phyloP scores from a whole-genome alignment of 2,329 filamentous ascomycete species.

The Aspergillus tamarii region DNA sequence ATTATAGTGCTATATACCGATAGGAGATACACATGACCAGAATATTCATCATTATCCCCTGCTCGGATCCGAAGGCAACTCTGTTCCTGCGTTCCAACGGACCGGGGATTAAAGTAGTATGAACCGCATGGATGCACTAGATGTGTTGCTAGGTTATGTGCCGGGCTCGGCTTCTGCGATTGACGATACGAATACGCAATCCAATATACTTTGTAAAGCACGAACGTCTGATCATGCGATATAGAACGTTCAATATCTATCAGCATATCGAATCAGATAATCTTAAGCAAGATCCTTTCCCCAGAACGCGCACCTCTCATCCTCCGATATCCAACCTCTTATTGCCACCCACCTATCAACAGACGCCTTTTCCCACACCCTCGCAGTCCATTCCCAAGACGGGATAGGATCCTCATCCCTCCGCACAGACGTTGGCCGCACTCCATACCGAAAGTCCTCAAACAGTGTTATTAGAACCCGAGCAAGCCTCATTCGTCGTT shows the following conservation, averaged over 20 bases:
- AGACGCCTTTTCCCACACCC: background rate
- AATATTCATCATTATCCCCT: background rate
- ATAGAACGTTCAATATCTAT: background rate
- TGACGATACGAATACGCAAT: background rate
- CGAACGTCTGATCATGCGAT: background rate
- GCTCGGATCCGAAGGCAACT: background rate
- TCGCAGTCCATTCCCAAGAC: conserved; percentile 1
- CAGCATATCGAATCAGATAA: background rate
- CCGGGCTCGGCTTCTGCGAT: background rate
- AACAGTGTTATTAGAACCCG: background rate
- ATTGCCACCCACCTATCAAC: conserved; percentile 4
- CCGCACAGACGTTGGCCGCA: background rate
- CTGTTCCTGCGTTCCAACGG: background rate
- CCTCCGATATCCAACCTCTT: background rate
- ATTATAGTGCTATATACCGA: background rate
- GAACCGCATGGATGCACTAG: background rate
- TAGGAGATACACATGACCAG: background rate
- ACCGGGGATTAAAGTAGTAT: background rate
- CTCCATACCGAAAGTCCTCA: background rate
- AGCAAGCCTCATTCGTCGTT: background rate
- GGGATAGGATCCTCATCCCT: background rate
- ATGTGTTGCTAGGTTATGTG: background rate
- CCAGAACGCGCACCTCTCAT: background rate
- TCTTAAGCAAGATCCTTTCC: background rate
- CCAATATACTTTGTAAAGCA: background rate